phyloP scores from a whole-genome alignment of 1,284 basidiomycete species.

The Boletus calvinii region DNA sequence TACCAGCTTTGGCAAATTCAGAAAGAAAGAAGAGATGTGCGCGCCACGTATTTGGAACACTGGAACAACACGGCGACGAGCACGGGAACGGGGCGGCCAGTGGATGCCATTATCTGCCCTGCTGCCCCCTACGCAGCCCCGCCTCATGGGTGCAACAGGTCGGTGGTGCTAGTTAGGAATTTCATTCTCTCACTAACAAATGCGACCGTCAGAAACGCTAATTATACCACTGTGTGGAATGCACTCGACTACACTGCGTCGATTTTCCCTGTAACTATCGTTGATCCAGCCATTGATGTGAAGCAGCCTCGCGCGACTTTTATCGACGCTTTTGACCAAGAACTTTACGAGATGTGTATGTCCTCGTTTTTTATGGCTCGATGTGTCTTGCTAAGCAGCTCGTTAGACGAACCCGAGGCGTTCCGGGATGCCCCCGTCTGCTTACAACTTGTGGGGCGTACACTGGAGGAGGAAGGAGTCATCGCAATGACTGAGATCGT shows the following conservation, averaged over 20 bases:
- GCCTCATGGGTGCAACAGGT: conserved; percentile 55
- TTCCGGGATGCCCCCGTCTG: conserved; percentile 62
- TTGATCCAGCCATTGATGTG: conserved; percentile 49
- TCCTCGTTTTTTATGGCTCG: conserved; percentile 1
- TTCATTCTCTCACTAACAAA: background rate
- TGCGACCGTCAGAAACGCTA: conserved; percentile 36
- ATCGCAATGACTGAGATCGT: conserved; percentile 63
- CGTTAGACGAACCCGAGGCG: conserved; percentile 54
- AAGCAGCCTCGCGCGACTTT: conserved; percentile 44
- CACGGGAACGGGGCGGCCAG: conserved; percentile 60
- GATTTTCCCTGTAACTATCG: conserved; percentile 66
- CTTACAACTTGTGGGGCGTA: conserved; percentile 68
- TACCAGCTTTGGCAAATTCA: conserved; percentile 60
- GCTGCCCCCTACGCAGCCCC: conserved; percentile 51
- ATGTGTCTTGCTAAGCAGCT: conserved; percentile 7
- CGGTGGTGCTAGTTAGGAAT: conserved; percentile 14
- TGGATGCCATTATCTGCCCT: conserved; percentile 64
- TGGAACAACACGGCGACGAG: conserved; percentile 51
- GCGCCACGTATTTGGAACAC: conserved; percentile 51
- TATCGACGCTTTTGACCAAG: conserved; percentile 46
- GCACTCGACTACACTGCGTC: conserved; percentile 64
- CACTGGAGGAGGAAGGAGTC: conserved; percentile 73
- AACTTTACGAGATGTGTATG: conserved; percentile 57
- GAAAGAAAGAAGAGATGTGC: conserved; percentile 43
- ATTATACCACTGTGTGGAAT: conserved; percentile 69